A percentile compares a stretch with the other conserved stretches of the same genome.
Conservation (phyloP, 805 yeast species). For the Yarrowia alimentaria region DNA sequence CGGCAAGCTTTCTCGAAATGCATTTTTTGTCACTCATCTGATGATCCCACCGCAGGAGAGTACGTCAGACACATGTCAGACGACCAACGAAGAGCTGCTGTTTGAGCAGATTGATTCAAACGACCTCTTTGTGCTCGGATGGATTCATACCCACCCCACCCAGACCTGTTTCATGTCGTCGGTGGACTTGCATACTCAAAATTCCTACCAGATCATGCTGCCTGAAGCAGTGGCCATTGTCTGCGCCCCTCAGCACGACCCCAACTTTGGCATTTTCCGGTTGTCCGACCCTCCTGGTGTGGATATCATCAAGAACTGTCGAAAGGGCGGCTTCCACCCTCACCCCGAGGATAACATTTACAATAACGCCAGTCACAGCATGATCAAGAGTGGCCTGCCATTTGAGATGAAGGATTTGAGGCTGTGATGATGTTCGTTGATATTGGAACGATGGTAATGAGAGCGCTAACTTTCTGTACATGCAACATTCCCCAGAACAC, state of each 20-base stretch:
- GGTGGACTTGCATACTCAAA: constrained; percentile 66
- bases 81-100: constrained; percentile 57
- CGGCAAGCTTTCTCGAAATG: constrained; percentile 59
- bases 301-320: constrained; percentile 53
- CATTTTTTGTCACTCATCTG: constrained; percentile 60
- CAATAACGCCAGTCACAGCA: constrained; percentile 56
- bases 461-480: no score
- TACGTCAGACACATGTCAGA: constrained; percentile 61
- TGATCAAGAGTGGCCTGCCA: constrained; percentile 47
- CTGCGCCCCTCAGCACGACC: constrained; percentile 53
- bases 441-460: no score
- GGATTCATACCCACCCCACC: constrained; percentile 76
- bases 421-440: neutral
- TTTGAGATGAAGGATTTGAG: constrained; percentile 53
- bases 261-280: constrained; percentile 56
- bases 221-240: constrained; percentile 70
- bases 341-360: constrained; percentile 54
- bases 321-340: constrained; percentile 56
- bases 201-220: constrained; percentile 65
- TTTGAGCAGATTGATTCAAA: constrained; percentile 55
- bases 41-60: constrained; percentile 63
- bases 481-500: no score
- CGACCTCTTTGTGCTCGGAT: constrained; percentile 63
- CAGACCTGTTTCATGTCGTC: constrained; percentile 69
- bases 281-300: constrained; percentile 67